Evolutionary conservation across 2,329 filamentous ascomycete genomes (phyloP).

Genomic region (Aaosphaeria arxii): DNA sequence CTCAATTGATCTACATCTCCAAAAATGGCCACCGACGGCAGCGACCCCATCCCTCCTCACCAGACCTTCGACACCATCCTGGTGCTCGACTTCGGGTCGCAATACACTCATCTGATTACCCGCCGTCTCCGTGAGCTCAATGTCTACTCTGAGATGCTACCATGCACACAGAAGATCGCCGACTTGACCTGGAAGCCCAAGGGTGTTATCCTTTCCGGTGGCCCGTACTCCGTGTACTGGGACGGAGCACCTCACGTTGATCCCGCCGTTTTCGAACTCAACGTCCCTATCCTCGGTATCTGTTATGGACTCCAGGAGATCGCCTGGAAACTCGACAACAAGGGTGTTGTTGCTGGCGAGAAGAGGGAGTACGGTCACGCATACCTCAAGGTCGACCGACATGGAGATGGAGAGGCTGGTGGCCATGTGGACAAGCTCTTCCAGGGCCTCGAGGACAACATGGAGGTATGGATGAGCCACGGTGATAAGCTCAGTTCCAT

Average conservation of each 20-base stretch:
- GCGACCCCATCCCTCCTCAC: conserved; percentile 45
- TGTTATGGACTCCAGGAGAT: conserved; percentile 71
- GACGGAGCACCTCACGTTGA: conserved; percentile 75
- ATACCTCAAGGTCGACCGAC: conserved; percentile 59
- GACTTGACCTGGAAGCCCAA: conserved; percentile 77
- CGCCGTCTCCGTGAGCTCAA: conserved; percentile 73
- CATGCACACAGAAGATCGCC: conserved; percentile 76
- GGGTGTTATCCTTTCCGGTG: conserved; percentile 76
- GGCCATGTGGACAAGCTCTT: conserved; percentile 75
- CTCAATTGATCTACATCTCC: background rate
- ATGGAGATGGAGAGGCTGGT: conserved; percentile 48
- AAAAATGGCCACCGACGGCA: conserved; percentile 39
- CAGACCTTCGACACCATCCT: conserved; percentile 65
- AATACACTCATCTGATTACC: conserved; percentile 73
- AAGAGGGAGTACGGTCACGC: conserved; percentile 72
- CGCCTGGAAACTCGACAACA: conserved; percentile 65
- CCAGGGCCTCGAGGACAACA: conserved; percentile 65
- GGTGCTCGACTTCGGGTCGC: conserved; percentile 69
- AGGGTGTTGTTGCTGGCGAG: conserved; percentile 66
- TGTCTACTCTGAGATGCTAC: conserved; percentile 84
- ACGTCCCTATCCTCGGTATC: conserved; percentile 60
- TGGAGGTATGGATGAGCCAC: conserved; percentile 84
- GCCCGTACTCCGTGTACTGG: conserved; percentile 78
- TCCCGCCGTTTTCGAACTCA: conserved; percentile 74
- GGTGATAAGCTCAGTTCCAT: conserved; percentile 78